Percentiles rank a stretch among this genome's conserved stretches.
phyloP scores from a whole-genome alignment of 1,284 basidiomycete genomes.

The Flammula alnicola region DNA sequence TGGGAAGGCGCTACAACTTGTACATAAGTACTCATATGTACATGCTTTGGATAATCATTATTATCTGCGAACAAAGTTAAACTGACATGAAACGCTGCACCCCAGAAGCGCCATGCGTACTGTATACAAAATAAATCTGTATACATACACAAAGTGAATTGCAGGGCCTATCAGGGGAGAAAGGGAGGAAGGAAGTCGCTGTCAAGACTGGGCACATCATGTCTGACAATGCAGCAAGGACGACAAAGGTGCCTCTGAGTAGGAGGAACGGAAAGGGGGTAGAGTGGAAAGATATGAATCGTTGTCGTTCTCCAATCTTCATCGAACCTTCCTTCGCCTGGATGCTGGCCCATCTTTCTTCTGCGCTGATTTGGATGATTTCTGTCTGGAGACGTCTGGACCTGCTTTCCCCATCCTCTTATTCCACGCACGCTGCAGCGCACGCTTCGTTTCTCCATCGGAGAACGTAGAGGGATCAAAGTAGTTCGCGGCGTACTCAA shows the following conservation, averaged over 20 bases:
- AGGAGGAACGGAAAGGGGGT: background rate
- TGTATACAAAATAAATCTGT: conserved; percentile 19
- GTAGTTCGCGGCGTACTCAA: conserved; percentile 83
- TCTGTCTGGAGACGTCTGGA: background rate
- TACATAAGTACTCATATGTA: too few species aligned
- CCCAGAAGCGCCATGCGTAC: conserved; percentile 15
- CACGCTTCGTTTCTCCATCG: conserved; percentile 77
- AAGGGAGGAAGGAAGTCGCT: conserved; percentile 1
- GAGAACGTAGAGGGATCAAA: conserved; percentile 75
- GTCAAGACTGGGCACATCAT: too few species aligned
- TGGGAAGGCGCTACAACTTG: too few species aligned
- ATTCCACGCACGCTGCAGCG: conserved; percentile 54
- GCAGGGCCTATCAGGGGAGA: conserved; percentile 1
- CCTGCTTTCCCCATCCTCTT: conserved; percentile 41
- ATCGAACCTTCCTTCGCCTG: conserved; percentile 15
- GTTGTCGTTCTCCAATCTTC: conserved; percentile 27
- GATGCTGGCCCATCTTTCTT: conserved; percentile 3
- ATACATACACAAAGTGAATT: conserved; percentile 8
- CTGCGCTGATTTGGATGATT: conserved; percentile 1
- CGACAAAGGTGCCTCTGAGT: too few species aligned
- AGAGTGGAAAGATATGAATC: background rate
- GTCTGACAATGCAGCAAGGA: too few species aligned
- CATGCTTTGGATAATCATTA: too few species aligned
- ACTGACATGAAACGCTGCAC: conserved; percentile 16
- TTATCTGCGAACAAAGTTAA: conserved; percentile 21